Evolutionary conservation across 2,329 filamentous ascomycete genomes (phyloP).

Genomic region (Pseudogymnoascus sp.): DNA sequence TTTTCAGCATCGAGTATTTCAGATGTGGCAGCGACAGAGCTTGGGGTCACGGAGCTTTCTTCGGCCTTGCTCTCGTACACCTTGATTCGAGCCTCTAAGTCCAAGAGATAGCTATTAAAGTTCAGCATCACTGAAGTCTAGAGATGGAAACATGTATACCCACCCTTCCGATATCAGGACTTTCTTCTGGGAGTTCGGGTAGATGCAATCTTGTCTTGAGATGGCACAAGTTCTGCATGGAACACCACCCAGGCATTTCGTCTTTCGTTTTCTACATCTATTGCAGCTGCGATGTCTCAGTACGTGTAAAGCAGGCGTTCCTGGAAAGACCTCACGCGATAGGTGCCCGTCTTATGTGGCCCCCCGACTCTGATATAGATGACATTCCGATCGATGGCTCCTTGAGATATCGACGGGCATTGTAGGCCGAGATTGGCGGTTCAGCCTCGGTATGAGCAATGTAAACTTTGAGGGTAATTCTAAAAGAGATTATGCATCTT

Average conservation of each 20-base stretch:
- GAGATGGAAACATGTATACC: neutral
- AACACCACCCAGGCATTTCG: conserved; percentile 18
- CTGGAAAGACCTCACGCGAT: neutral
- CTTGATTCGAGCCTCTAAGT: conserved; percentile 16
- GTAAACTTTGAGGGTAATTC: neutral
- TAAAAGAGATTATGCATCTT: neutral
- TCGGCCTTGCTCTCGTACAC: conserved; percentile 15
- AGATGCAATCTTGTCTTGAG: conserved; percentile 15
- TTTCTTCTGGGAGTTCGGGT: conserved; percentile 17
- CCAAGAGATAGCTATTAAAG: conserved; percentile 15
- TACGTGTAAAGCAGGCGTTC: neutral
- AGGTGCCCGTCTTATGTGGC: neutral
- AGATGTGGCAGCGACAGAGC: neutral
- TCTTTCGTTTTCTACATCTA: conserved; percentile 19
- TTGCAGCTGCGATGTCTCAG: conserved; percentile 17
- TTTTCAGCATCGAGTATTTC: neutral
- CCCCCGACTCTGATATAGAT: neutral
- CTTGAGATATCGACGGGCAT: conserved; percentile 5
- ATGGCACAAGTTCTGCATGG: conserved; percentile 17
- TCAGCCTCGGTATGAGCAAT: neutral
- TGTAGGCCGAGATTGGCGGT: neutral
- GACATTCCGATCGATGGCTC: conserved; percentile 1
- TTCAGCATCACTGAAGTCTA: neutral
- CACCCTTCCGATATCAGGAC: conserved; percentile 18
- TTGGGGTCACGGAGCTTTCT: conserved; percentile 4